These are phyloP conservation scores for Canavalia ensiformis DNA, from an alignment of 306 rosid species.

Conservation along the genomic window DNA sequence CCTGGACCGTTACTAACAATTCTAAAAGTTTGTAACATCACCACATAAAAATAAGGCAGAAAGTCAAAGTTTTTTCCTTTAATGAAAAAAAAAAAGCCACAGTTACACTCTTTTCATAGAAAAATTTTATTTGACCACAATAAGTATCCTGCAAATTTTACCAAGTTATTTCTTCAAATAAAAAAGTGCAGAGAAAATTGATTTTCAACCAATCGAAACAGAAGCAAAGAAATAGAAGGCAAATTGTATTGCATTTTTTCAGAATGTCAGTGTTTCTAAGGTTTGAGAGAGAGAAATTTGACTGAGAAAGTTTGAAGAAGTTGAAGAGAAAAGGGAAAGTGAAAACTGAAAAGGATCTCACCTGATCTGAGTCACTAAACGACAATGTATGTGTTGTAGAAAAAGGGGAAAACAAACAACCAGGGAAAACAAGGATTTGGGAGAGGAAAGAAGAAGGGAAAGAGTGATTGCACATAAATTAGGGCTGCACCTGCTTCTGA, in stretches of 20 bases:
- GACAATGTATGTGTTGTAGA: not conserved
- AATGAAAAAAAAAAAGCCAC: not conserved
- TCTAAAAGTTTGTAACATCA: not conserved
- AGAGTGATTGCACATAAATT: not conserved
- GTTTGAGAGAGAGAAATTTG: not conserved
- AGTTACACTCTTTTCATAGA: not conserved
- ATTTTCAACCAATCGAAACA: not conserved
- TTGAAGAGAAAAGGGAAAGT: not conserved
- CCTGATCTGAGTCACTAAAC: not conserved
- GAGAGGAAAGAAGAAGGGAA: not conserved
- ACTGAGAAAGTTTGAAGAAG: not conserved
- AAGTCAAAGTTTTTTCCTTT: not conserved
- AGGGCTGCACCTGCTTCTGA: not conserved
- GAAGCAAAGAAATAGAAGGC: not conserved
- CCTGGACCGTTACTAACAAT: not conserved
- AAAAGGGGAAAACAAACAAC: not conserved
- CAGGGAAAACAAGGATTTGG: no score
- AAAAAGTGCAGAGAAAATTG: not conserved
- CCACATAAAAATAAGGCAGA: not conserved
- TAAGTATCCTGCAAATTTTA: not conserved
- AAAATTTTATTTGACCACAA: not conserved
- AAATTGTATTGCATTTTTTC: no score
- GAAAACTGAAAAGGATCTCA: not conserved
- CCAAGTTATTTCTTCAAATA: not conserved
- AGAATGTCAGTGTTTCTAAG: not conserved